Conservation (phyloP, 306 rosid genomes). For the barrel medic (Medicago truncatula) region DNA sequence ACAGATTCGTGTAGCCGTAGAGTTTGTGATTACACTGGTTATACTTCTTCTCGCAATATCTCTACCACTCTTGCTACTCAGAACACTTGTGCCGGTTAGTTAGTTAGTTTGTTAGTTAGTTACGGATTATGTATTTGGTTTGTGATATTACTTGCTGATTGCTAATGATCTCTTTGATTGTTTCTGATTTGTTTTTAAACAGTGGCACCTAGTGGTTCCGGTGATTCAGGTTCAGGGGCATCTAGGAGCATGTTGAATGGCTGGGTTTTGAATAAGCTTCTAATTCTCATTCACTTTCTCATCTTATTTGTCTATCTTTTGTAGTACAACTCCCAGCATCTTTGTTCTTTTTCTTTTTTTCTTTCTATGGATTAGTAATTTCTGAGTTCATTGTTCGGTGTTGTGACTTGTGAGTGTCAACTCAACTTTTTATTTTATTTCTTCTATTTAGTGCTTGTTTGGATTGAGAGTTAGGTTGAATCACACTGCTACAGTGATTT, state of each 20-base stretch:
- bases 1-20: conserved; percentile 52
- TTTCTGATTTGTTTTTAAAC: conserved; percentile 28
- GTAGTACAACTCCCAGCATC: conserved; percentile 33
- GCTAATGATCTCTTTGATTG: background rate
- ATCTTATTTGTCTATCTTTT: conserved; percentile 41
- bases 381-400: conserved; percentile 32
- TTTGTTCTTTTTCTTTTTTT: background rate
- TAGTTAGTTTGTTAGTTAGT: conserved; percentile 39
- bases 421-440: conserved; percentile 9
- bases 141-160: background rate
- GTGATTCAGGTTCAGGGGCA: conserved; percentile 40
- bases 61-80: conserved; percentile 36
- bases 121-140: background rate
- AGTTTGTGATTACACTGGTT: conserved; percentile 74
- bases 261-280: conserved; percentile 51
- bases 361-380: conserved; percentile 5
- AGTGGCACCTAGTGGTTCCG: conserved; percentile 50
- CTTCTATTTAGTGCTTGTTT: conserved; percentile 10
- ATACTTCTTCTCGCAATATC: conserved; percentile 43
- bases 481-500: background rate
- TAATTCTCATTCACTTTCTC: conserved; percentile 49
- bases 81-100: conserved; percentile 70
- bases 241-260: conserved; percentile 48
- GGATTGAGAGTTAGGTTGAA: background rate
- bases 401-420: background rate